phyloP scores from a whole-genome alignment of 2,329 filamentous ascomycete species.

The Fusarium praegraminearum region DNA sequence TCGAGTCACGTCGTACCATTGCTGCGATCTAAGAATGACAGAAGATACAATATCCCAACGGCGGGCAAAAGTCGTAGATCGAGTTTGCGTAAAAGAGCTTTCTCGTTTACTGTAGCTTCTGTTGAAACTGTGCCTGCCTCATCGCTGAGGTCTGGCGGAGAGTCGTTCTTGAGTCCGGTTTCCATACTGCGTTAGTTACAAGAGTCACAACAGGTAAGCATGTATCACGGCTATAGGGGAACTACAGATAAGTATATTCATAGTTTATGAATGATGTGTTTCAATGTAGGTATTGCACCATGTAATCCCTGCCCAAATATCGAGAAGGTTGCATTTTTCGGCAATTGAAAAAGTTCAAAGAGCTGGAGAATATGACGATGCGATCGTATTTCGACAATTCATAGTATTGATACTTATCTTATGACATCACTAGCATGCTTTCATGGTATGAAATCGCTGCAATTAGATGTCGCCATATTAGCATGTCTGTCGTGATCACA shows the following conservation, averaged over 20 bases:
- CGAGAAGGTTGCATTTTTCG: background rate
- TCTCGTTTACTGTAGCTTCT: constrained; percentile 61
- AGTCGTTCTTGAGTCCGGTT: constrained; percentile 7
- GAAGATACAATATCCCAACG: constrained; percentile 65
- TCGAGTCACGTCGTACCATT: constrained; percentile 59
- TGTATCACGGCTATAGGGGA: fast-evolving
- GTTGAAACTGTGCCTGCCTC: constrained; percentile 22
- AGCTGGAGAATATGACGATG: background rate
- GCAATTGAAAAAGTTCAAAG: background rate
- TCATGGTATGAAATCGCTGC: background rate
- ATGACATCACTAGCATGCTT: constrained; percentile 17
- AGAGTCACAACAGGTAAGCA: fast-evolving
- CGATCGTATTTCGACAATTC: background rate
- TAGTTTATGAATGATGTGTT: background rate
- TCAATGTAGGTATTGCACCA: constrained; percentile 22
- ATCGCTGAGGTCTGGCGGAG: constrained; percentile 38
- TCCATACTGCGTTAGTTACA: background rate
- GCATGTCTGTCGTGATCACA: constrained; percentile 27
- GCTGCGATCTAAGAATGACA: constrained; percentile 69
- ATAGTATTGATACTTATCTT: fast-evolving
- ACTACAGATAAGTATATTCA: background rate
- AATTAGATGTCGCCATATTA: constrained; percentile 30
- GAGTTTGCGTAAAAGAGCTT: constrained; percentile 67
- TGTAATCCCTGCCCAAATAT: constrained; percentile 14
- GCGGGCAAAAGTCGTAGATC: constrained; percentile 65